phyloP scores from a whole-genome alignment of 331 rosid genomes.

The Arachis monticola region DNA sequence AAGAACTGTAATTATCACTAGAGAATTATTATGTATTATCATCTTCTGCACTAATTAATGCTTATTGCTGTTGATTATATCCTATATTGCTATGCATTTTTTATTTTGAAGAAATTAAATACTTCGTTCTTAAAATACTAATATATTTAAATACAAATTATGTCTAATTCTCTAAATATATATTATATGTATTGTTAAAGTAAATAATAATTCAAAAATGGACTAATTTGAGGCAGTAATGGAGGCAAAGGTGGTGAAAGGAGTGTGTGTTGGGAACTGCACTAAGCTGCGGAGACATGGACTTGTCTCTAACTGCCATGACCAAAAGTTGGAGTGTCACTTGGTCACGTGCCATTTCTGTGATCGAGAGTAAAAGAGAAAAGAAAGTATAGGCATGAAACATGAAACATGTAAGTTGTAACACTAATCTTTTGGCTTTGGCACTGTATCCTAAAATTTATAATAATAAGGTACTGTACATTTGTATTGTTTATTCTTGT shows the following conservation, averaged over 20 bases:
- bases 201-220: not conserved
- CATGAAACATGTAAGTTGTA: conserved; percentile 4
- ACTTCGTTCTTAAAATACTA: too few species aligned
- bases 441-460: not conserved
- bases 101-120: too few species aligned
- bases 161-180: too few species aligned
- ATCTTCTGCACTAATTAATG: conserved; percentile 5
- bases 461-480: not conserved
- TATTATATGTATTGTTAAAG: too few species aligned
- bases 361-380: conserved; percentile 10
- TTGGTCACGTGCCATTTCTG: conserved; percentile 45
- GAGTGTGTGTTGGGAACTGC: conserved; percentile 43
- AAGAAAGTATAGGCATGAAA: not conserved
- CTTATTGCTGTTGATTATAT: conserved; percentile 11
- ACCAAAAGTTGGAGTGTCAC: conserved; percentile 37
- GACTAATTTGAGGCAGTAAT: not conserved
- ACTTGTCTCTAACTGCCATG: conserved; percentile 48
- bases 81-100: not conserved
- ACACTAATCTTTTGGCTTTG: not conserved
- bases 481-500: conserved; percentile 10
- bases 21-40: not conserved
- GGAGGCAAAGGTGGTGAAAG: conserved; percentile 27
- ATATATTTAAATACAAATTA: too few species aligned
- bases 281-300: conserved; percentile 51
- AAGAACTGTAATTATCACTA: conserved; percentile 4